phyloP scores from a whole-genome alignment of 805 yeast genomes.

The Candida arabinofermentans region DNA sequence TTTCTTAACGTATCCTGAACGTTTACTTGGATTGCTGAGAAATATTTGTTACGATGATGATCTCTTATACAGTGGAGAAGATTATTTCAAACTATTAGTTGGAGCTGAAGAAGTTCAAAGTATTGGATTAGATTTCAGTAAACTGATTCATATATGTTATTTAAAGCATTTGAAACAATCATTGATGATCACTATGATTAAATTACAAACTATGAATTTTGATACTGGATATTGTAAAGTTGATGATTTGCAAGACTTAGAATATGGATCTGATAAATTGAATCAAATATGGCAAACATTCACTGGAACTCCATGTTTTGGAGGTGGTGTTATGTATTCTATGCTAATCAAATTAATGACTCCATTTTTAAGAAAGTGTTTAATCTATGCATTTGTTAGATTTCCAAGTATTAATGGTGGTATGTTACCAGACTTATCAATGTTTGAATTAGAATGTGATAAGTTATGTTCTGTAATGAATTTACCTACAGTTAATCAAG shows the following conservation, averaged over 20 bases:
- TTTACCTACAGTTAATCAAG: slow-evolving; percentile 36
- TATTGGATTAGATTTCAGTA: slow-evolving; percentile 41
- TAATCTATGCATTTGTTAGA: slow-evolving; percentile 50
- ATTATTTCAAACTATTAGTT: slow-evolving; percentile 52
- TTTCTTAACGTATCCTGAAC: slow-evolving; percentile 26
- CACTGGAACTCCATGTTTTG: slow-evolving; percentile 23
- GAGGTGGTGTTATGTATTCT: slow-evolving; percentile 41
- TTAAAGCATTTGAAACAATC: slow-evolving; percentile 51
- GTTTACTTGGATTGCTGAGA: slow-evolving; percentile 44
- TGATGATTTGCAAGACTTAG: slow-evolving; percentile 10
- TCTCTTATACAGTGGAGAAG: slow-evolving; percentile 34
- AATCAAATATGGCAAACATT: slow-evolving; percentile 17
- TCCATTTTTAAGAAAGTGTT: slow-evolving; percentile 62
- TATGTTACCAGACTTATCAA: slow-evolving; percentile 20
- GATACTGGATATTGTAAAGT: slow-evolving; percentile 5
- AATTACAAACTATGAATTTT: slow-evolving; percentile 8
- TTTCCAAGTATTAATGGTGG: slow-evolving; percentile 43
- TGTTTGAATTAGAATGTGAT: slow-evolving; percentile 45
- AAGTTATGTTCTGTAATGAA: slow-evolving; percentile 47
- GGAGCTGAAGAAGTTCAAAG: slow-evolving; percentile 46
- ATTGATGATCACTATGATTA: slow-evolving; percentile 22
- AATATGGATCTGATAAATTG: slow-evolving; percentile 11
- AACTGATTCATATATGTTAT: slow-evolving; percentile 46
- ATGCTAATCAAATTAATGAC: slow-evolving; percentile 53
- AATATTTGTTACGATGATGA: slow-evolving; percentile 43